These are phyloP conservation scores for Jatropha multifida DNA, from an alignment of 441 rosid species.

Conservation along the genomic window DNA sequence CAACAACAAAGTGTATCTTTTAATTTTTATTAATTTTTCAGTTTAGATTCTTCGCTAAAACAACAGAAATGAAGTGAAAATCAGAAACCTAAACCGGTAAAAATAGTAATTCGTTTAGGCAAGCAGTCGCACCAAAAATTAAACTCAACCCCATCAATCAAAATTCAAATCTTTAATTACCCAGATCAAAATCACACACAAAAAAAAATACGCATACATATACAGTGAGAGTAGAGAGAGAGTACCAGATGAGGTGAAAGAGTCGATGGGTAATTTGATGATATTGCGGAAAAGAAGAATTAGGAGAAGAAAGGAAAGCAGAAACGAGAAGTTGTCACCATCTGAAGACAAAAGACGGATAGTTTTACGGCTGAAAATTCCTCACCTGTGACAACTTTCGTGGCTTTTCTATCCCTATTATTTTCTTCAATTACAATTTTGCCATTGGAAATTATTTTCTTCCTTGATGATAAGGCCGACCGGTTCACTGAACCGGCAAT, in stretches of 20 bases:
- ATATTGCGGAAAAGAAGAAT: background rate
- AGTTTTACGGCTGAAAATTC: constrained; percentile 9
- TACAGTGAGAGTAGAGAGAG: background rate
- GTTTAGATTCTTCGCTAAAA: background rate
- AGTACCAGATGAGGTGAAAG: constrained; percentile 4
- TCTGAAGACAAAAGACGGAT: background rate
- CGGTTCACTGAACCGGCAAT: too few species aligned
- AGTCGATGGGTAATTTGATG: background rate
- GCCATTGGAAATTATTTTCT: background rate
- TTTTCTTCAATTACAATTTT: background rate
- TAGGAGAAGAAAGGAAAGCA: background rate
- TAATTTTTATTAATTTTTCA: too few species aligned
- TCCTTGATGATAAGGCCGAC: too few species aligned
- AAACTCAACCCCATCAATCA: background rate
- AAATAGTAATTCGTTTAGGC: background rate
- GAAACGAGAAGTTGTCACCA: constrained; percentile 3
- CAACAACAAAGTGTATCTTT: background rate
- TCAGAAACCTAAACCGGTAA: background rate
- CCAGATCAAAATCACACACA: background rate
- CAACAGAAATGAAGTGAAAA: background rate
- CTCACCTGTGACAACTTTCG: background rate
- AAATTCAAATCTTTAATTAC: constrained; percentile 7
- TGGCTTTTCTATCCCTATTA: background rate
- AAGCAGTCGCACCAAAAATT: background rate
- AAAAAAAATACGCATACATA: background rate